These are phyloP conservation scores for Nicotiana benthamiana DNA, from an alignment of 257 asterid genomes.

Conservation along the genomic window DNA sequence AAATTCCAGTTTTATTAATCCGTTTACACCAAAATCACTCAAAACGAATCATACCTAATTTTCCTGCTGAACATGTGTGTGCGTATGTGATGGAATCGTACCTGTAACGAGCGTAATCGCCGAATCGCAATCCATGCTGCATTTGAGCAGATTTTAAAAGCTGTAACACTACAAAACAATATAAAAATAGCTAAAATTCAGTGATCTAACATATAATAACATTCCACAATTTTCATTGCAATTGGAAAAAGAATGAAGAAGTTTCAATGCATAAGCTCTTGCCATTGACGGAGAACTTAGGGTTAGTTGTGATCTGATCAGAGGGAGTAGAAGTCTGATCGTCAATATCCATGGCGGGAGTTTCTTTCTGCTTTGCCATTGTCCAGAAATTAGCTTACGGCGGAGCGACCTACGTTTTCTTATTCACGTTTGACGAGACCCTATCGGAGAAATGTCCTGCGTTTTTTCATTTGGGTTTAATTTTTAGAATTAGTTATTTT, in stretches of 20 bases:
- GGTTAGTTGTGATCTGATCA: constrained; percentile 46
- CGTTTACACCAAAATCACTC: background rate
- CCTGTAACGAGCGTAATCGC: constrained; percentile 94
- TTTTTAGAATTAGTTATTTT: no score
- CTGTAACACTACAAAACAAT: constrained; percentile 54
- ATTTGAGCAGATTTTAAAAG: constrained; percentile 89
- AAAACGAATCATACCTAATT: background rate
- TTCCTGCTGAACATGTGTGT: background rate
- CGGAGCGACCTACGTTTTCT: background rate
- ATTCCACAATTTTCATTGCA: background rate
- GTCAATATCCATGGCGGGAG: constrained; percentile 69
- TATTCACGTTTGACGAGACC: background rate
- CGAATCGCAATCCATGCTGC: constrained; percentile 98
- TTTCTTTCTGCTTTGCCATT: constrained; percentile 55
- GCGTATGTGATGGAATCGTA: constrained; percentile 10
- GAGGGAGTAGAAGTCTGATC: constrained; percentile 30
- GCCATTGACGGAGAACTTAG: constrained; percentile 82
- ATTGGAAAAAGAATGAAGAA: background rate
- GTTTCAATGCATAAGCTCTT: background rate
- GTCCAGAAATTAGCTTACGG: background rate
- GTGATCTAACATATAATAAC: background rate
- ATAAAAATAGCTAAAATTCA: constrained; percentile 2
- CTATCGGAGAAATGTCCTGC: background rate
- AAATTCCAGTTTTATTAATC: background rate
- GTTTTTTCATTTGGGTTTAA: background rate